A percentile compares a stretch with the other conserved stretches of the same genome.
These are phyloP conservation scores for Pleurotus sapidus DNA, from an alignment of 768 basidiomycete genomes.

Conservation along the genomic window DNA sequence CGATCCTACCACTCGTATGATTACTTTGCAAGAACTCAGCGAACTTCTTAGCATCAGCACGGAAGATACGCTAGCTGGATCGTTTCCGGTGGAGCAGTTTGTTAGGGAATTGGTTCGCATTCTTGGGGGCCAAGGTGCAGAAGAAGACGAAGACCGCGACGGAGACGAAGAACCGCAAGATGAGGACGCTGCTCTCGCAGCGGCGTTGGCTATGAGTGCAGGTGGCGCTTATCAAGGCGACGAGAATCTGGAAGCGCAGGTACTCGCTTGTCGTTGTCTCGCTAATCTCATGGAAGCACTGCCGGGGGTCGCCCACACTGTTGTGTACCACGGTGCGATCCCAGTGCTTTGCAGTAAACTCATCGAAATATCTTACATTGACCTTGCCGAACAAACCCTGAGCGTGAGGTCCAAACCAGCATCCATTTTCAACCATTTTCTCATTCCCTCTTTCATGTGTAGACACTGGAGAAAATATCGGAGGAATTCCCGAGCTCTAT, in stretches of 20 bases:
- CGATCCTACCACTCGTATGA: slow-evolving; percentile 80
- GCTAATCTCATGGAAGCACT: slow-evolving; percentile 99
- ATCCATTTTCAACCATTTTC: slow-evolving; percentile 12
- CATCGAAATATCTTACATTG: slow-evolving; percentile 96
- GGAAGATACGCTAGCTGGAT: slow-evolving; percentile 94
- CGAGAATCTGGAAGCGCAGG: slow-evolving; percentile 89
- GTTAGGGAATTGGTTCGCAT: slow-evolving; percentile 91
- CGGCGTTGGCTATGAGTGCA: slow-evolving; percentile 80
- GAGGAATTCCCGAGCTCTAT: slow-evolving; percentile 96
- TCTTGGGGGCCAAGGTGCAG: slow-evolving; percentile 74
- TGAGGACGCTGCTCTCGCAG: slow-evolving; percentile 87
- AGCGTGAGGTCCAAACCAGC: slow-evolving; percentile 62
- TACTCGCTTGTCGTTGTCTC: slow-evolving; percentile 93
- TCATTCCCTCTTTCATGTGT: not conserved
- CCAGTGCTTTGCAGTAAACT: slow-evolving; percentile 97
- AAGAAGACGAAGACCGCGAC: slow-evolving; percentile 74
- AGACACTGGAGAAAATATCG: slow-evolving; percentile 99
- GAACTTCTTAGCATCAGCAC: slow-evolving; percentile 95
- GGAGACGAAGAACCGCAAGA: slow-evolving; percentile 68
- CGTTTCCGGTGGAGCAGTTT: slow-evolving; percentile 92
- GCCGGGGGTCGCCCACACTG: slow-evolving; percentile 94
- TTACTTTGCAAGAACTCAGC: slow-evolving; percentile 92
- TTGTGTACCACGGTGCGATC: slow-evolving; percentile 98
- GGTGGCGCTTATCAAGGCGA: slow-evolving; percentile 71
- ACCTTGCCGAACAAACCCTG: slow-evolving; percentile 96